Conservation (phyloP, 805 yeast genomes). For the Clavispora carvajalis region DNA sequence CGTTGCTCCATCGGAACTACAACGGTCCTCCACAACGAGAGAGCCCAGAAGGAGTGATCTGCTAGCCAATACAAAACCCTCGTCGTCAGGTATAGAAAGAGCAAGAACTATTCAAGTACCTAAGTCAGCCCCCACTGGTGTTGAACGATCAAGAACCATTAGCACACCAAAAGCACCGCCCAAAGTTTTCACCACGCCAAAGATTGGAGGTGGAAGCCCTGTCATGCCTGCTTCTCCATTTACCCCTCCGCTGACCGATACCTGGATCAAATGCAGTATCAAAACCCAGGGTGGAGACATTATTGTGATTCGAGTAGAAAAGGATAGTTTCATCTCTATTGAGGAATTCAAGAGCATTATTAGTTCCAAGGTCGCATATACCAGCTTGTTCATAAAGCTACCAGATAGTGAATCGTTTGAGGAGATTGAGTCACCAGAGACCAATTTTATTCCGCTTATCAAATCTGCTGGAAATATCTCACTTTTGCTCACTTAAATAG, state of each 20-base stretch:
- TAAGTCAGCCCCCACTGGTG: neutral
- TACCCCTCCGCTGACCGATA: neutral
- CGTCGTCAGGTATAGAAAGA: conserved; percentile 3
- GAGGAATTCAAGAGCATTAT: conserved; percentile 24
- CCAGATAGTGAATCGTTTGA: conserved; percentile 20
- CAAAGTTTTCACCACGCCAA: neutral
- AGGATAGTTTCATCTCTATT: conserved; percentile 16
- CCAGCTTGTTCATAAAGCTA: conserved; percentile 22
- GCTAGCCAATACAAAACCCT: neutral
- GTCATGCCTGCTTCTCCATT: neutral
- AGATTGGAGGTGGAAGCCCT: neutral
- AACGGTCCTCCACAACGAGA: conserved; percentile 10
- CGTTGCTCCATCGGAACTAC: conserved; percentile 3
- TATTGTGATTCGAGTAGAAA: conserved; percentile 21
- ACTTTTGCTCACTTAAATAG: conserved; percentile 15
- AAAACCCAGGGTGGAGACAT: conserved; percentile 23
- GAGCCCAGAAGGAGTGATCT: conserved; percentile 4
- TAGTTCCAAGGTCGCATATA: conserved; percentile 20
- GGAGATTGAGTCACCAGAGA: conserved; percentile 22
- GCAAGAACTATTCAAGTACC: conserved; percentile 4
- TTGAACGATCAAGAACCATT: neutral
- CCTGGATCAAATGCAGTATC: conserved; percentile 24
- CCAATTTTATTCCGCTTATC: conserved; percentile 17
- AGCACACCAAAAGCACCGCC: conserved; percentile 1
- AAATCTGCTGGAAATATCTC: conserved; percentile 17